Evolutionary conservation across 495 filamentous ascomycete species (phyloP).

Genomic region (Aspergillus nanangensis): DNA sequence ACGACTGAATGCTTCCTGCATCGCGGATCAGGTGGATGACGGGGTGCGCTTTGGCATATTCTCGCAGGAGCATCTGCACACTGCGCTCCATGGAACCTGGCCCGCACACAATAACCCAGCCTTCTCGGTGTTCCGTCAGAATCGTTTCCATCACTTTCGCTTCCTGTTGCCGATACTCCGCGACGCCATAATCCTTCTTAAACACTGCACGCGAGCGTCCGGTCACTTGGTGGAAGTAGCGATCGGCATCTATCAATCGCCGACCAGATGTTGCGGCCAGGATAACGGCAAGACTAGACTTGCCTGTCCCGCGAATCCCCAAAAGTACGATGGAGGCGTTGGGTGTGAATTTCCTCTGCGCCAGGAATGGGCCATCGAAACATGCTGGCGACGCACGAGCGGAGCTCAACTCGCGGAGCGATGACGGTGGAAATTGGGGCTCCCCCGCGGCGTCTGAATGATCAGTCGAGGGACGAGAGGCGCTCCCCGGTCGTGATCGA

Average conservation of each 20-base stretch:
- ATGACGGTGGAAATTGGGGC: constrained; percentile 13
- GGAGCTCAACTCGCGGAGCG: constrained; percentile 26
- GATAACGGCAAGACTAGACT: constrained; percentile 73
- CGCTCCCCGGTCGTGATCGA: too few species aligned
- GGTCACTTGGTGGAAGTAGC: constrained; percentile 63
- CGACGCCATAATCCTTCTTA: constrained; percentile 54
- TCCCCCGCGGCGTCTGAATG: constrained; percentile 19
- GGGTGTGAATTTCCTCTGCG: constrained; percentile 44
- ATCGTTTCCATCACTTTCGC: constrained; percentile 59
- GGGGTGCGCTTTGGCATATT: constrained; percentile 54
- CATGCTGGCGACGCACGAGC: constrained; percentile 29
- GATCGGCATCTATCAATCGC: constrained; percentile 67
- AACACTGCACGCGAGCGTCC: constrained; percentile 59
- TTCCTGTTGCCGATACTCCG: constrained; percentile 58
- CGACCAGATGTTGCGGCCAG: constrained; percentile 67
- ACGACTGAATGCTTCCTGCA: constrained; percentile 55
- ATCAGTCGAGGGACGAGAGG: constrained; percentile 20
- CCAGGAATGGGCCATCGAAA: constrained; percentile 25
- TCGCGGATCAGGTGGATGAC: constrained; percentile 71
- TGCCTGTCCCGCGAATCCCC: constrained; percentile 71
- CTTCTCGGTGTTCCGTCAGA: constrained; percentile 53
- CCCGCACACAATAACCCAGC: constrained; percentile 69
- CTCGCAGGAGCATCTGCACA: constrained; percentile 36
- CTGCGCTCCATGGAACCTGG: constrained; percentile 49
- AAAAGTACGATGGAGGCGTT: constrained; percentile 71